phyloP scores from a whole-genome alignment of 2,329 filamentous ascomycete genomes.

The Colletotrichum agaves region DNA sequence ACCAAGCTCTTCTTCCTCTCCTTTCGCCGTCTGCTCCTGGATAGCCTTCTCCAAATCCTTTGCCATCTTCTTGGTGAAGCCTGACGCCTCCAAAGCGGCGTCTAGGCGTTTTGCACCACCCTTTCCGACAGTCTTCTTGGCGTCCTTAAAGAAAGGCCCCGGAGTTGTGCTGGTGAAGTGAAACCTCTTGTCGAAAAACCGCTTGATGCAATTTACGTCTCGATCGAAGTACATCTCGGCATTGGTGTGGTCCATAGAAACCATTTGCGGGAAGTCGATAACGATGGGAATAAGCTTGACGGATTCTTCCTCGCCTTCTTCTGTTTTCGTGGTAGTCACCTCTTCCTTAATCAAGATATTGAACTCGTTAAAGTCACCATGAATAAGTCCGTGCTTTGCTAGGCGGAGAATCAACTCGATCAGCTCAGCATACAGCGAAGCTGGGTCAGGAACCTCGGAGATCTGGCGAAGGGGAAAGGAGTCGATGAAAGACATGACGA shows the following conservation, averaged over 20 bases:
- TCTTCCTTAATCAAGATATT: slow-evolving; percentile 94
- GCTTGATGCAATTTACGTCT: slow-evolving; percentile 94
- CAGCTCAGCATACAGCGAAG: slow-evolving; percentile 88
- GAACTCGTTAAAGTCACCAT: slow-evolving; percentile 99
- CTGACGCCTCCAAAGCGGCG: slow-evolving; percentile 88
- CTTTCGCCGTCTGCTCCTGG: slow-evolving; percentile 73
- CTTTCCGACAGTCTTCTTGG: slow-evolving; percentile 77
- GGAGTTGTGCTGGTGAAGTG: slow-evolving; percentile 84
- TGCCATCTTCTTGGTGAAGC: slow-evolving; percentile 96
- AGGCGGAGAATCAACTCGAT: slow-evolving; percentile 87
- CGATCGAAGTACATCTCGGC: slow-evolving; percentile 98
- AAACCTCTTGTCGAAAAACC: slow-evolving; percentile 90
- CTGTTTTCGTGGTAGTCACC: slow-evolving; percentile 46
- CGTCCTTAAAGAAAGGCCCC: slow-evolving; percentile 87
- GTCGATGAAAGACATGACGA: slow-evolving; percentile 95
- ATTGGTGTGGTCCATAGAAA: slow-evolving; percentile 92
- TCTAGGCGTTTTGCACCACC: slow-evolving; percentile 79
- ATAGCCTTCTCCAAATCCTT: slow-evolving; percentile 95
- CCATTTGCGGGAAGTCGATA: slow-evolving; percentile 98
- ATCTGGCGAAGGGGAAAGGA: slow-evolving; percentile 93
- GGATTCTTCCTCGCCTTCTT: slow-evolving; percentile 54
- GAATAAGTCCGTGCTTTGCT: slow-evolving; percentile 88
- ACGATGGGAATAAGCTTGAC: slow-evolving; percentile 79
- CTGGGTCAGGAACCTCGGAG: slow-evolving; percentile 82
- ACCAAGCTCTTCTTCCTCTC: slow-evolving; percentile 49